phyloP scores from a whole-genome alignment of 2,329 filamentous ascomycete species.

The Trichoderma sp. region DNA sequence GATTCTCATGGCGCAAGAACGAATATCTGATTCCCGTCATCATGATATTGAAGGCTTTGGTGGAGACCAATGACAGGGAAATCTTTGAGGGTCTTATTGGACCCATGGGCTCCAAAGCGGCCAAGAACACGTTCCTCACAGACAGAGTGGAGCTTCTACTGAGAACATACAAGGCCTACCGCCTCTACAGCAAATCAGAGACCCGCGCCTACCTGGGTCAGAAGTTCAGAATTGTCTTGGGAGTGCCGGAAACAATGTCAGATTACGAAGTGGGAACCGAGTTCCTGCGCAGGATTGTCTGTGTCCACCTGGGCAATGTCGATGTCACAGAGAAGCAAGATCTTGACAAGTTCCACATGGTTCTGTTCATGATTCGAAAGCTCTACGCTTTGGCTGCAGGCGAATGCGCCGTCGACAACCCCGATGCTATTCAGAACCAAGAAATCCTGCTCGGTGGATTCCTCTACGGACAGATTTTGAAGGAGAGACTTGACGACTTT shows the following conservation, averaged over 20 bases:
- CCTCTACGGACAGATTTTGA: slow-evolving; percentile 91
- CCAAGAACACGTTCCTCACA: slow-evolving; percentile 88
- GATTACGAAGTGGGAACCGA: slow-evolving; percentile 90
- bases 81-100: slow-evolving; percentile 95
- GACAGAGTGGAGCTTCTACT: slow-evolving; percentile 91
- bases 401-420: slow-evolving; percentile 91
- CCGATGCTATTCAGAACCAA: slow-evolving; percentile 94
- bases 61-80: slow-evolving; percentile 94
- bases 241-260: slow-evolving; percentile 78
- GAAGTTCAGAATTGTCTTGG: slow-evolving; percentile 87
- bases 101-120: slow-evolving; percentile 70
- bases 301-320: slow-evolving; percentile 87
- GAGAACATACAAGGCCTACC: slow-evolving; percentile 90
- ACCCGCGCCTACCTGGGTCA: slow-evolving; percentile 85
- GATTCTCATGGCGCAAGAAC: slow-evolving; percentile 97
- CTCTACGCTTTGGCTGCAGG: slow-evolving; percentile 90
- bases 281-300: slow-evolving; percentile 84
- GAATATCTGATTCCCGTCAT: slow-evolving; percentile 94
- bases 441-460: slow-evolving; percentile 93
- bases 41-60: slow-evolving; percentile 94
- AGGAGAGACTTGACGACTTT: slow-evolving; percentile 91
- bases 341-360: slow-evolving; percentile 87
- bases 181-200: slow-evolving; percentile 76
- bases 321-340: slow-evolving; percentile 84
- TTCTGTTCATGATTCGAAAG: slow-evolving; percentile 95